Percentiles rank a stretch among this genome's conserved stretches.
Evolutionary conservation across 2,329 filamentous ascomycete genomes (phyloP).

Genomic region (Graphilbum sp.): DNA sequence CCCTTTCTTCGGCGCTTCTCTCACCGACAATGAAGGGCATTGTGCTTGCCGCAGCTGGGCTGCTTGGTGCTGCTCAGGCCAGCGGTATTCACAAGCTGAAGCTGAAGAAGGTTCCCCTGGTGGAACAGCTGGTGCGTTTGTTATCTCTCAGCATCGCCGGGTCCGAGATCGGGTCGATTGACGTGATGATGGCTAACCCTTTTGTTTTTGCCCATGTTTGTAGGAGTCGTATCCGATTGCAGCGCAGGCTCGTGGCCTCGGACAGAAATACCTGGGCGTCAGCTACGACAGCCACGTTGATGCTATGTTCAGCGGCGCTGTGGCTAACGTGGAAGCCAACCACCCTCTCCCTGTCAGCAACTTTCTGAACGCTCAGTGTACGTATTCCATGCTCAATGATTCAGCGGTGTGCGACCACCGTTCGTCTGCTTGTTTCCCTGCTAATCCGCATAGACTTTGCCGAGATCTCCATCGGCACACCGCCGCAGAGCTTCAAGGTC

Average conservation of each 20-base stretch:
- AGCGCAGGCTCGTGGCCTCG: conserved; percentile 63
- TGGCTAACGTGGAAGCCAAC: conserved; percentile 45
- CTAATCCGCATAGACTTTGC: conserved; percentile 67
- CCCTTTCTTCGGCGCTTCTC: neutral
- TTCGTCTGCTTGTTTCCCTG: neutral
- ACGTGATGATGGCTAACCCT: no score
- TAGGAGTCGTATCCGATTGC: conserved; percentile 67
- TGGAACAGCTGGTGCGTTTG: conserved; percentile 65
- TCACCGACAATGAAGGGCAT: conserved; percentile 62
- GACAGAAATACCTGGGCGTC: conserved; percentile 91
- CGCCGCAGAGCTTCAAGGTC: conserved; percentile 93
- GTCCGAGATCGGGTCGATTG: neutral
- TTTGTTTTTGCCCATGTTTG: no score
- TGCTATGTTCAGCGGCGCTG: conserved; percentile 64
- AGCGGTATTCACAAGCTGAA: conserved; percentile 81
- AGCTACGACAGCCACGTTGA: conserved; percentile 54
- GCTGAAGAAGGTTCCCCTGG: conserved; percentile 88
- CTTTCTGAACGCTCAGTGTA: conserved; percentile 98
- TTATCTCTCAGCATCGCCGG: neutral
- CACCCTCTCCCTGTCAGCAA: conserved; percentile 87
- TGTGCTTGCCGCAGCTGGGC: conserved; percentile 54
- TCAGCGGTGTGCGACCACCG: neutral
- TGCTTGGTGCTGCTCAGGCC: conserved; percentile 69
- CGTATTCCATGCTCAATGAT: no score
- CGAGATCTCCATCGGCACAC: conserved; percentile 82